Base-by-base conservation (phyloP, 176 grass and related monocot genomes). In the Cocos nucifera region DNA sequence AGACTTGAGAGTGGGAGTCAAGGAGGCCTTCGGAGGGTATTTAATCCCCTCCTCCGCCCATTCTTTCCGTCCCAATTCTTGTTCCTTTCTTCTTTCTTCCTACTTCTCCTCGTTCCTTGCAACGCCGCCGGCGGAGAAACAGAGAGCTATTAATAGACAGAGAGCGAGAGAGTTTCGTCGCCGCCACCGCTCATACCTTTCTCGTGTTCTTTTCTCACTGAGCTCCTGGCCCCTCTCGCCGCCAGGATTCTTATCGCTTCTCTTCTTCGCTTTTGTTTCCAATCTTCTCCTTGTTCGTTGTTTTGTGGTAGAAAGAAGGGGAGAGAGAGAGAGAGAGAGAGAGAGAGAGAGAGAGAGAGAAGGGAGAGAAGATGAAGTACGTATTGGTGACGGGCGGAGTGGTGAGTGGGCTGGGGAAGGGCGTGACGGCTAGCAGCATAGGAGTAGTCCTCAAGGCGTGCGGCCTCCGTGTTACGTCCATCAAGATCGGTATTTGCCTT, bases 321-420 rank as follows among this genome's bases (percentile, higher is more conserved):
- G 29, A 19, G 62, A 58, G 25, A 17, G 15, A 49, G 20, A 14
- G 57, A 14, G 2, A 3, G 21, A 21, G 21, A 21, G 21, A 21
- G 21, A 21, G 21, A 21, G 21, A 21, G 21, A 21, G 21, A 21
- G 21, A 21, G 21, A 21, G 21, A 21, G 21, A 20, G 53, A 62
- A 12, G 0, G 9, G 16, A 27, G 63, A 17, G 25, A 51, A 77
- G 70, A 95, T 95, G 90, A 96, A 96, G 83, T 96, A 96, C 60
- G 91, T 96, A 32, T 50, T 90, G 77, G 91, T 96, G 71, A 90
- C 86, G 3, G 91, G 91, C 6, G 91, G 91, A 4, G 91, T 96
- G 61, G 80, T 96, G 67, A 96, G 91, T 56, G 91, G 91, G 4
- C 82, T 96, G 66, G 91, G 91, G 61, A 96, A 96, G 72, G 91